Percentiles rank a stretch among this genome's conserved stretches.
Evolutionary conservation across 2,329 filamentous ascomycete genomes (phyloP).

Genomic region (Penicillium sumatraense): DNA sequence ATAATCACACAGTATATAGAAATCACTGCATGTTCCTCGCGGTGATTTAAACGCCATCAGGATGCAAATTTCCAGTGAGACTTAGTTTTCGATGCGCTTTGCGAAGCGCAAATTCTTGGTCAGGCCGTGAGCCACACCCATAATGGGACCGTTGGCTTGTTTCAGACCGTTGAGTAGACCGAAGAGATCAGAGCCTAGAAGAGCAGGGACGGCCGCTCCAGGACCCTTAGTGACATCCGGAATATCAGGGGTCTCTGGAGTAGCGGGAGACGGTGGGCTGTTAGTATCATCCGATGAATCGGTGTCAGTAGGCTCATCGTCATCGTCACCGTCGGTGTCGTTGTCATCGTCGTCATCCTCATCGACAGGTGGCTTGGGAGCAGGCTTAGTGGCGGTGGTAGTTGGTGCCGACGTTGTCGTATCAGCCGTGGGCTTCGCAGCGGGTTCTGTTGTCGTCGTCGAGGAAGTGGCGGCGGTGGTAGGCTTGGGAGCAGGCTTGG

Average conservation of each 20-base stretch:
- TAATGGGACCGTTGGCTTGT: conserved; percentile 13
- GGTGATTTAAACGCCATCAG: background rate
- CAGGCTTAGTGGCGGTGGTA: background rate
- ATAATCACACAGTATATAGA: no score
- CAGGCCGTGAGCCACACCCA: conserved; percentile 7
- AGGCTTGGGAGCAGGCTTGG: conserved; percentile 5
- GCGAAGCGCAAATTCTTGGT: conserved; percentile 19
- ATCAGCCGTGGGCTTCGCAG: background rate
- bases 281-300: background rate
- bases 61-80: background rate
- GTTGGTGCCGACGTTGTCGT: background rate
- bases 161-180: conserved; percentile 17
- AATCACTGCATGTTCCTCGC: background rate
- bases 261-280: background rate
- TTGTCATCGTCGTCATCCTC: background rate
- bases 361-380: conserved; percentile 1
- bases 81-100: conserved; percentile 13
- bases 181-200: conserved; percentile 18
- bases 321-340: background rate
- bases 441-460: background rate
- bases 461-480: background rate
- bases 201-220: background rate
- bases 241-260: background rate
- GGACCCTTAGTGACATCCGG: background rate
- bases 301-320: background rate